Evolutionary conservation across 352 stramenopile species (phyloP), one percentile per base, ranked within the genome.

Genomic region (Blastocystis sp.): DNA sequence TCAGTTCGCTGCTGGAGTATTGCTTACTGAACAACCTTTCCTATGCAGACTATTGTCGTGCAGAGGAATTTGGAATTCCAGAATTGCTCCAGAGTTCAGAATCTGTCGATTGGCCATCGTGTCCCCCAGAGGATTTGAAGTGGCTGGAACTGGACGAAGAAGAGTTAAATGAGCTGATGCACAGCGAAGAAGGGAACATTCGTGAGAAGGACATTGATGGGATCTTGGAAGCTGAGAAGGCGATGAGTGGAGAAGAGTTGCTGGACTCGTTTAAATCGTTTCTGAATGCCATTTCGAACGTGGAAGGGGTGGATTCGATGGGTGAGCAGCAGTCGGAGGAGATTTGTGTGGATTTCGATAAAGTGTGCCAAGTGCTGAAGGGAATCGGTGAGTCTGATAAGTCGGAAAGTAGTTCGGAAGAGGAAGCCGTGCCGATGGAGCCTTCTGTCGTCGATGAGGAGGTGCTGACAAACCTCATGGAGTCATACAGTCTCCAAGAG

Each of bases 201-300:
- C 70, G 70, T 7, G 70, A 80, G 29, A 47, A 80, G 43, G 70
- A 80, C 29, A 63, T 80, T 7, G 70, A 80, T 39, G 70, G 70
- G 23, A 63, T 45, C 8, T 50, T 73, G 9, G 26, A 73, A 29
- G 62, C 62, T 15, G 62, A 73, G 62, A 73, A 73, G 26, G 5
- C 9, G 15, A 47, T 45, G 15, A 7, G 11, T 11, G 39, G 23
- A 37, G 26, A 54, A 9, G 18, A 13, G 1, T 23, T 80, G 54
- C 70, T 80, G 70, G 45, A 80, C 29, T 80, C 70, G 5, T 80
- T 80, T 26, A 80, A 80, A n/a, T 18, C 70, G 7, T 80, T 80
- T 26, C 47, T 80, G 8, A 62, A 23, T 7, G 45, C 70, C 8
- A 56, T 61, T 29, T 80, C 70, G 8, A 80, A 80, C 20, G 45